Percentiles rank a stretch among this genome's conserved stretches.
Evolutionary conservation across 768 basidiomycete species (phyloP).

Genomic region (Suillus americanus): DNA sequence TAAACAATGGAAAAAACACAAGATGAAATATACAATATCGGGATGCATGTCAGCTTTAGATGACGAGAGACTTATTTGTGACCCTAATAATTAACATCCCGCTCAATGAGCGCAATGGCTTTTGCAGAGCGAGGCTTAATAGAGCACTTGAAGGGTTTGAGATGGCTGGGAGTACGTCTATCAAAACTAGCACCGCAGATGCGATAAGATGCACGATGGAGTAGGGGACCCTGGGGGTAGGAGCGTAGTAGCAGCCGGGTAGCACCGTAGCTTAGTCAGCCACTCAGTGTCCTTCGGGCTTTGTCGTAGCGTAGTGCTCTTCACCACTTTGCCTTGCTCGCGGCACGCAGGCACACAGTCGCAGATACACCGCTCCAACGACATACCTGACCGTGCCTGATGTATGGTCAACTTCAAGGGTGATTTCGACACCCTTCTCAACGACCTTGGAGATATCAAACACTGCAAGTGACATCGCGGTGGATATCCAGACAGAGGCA

Average conservation of each 20-base stretch:
- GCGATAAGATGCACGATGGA: neutral
- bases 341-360: too few species aligned
- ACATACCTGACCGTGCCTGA: slow-evolving; percentile 62
- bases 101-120: slow-evolving; percentile 52
- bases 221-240: too few species aligned
- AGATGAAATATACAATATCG: too few species aligned
- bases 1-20: too few species aligned
- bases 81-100: slow-evolving; percentile 34
- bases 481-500: slow-evolving; percentile 45
- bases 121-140: slow-evolving; percentile 60
- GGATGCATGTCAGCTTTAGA: too few species aligned
- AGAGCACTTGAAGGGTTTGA: slow-evolving; percentile 62
- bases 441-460: slow-evolving; percentile 48
- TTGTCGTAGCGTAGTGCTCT: too few species aligned
- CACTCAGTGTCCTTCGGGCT: too few species aligned
- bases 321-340: too few species aligned
- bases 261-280: too few species aligned
- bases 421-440: slow-evolving; percentile 46
- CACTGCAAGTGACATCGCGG: slow-evolving; percentile 44
- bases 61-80: slow-evolving; percentile 31
- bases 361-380: too few species aligned
- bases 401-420: slow-evolving; percentile 56
- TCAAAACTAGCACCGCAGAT: slow-evolving; percentile 7
- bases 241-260: too few species aligned
- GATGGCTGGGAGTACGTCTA: slow-evolving; percentile 40